phyloP scores from a whole-genome alignment of 495 filamentous ascomycete species.

The Aspergillus incahuasiensis region DNA sequence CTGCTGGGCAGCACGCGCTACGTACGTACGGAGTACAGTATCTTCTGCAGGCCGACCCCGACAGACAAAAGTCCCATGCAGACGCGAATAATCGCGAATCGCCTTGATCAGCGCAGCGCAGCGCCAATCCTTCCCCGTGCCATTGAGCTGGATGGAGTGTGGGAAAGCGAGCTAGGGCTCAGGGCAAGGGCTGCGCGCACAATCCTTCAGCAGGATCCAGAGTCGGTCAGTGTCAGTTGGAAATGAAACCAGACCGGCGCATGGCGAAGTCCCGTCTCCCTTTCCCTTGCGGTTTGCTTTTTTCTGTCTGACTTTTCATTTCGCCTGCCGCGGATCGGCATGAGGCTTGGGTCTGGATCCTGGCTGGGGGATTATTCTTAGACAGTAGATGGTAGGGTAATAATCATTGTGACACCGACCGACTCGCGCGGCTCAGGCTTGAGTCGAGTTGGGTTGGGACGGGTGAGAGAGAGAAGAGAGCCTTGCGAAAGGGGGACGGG shows the following conservation, averaged over 20 bases:
- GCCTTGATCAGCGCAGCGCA: not conserved
- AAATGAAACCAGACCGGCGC: not conserved
- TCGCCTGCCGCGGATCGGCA: conserved; percentile 17
- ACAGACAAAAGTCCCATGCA: conserved; percentile 11
- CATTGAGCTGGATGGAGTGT: not conserved
- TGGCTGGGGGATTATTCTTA: conserved; percentile 3
- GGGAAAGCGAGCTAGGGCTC: conserved; percentile 17
- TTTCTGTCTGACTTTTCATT: conserved; percentile 1
- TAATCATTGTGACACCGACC: not conserved
- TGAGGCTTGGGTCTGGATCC: conserved; percentile 7
- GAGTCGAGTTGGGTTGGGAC: not conserved
- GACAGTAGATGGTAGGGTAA: not conserved
- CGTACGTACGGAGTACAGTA: too few relatives aligned
- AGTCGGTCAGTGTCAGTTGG: too few relatives aligned
- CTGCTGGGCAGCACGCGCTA: too few relatives aligned
- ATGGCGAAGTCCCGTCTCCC: too few relatives aligned
- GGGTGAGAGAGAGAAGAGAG: not conserved
- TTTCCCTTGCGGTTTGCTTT: too few relatives aligned
- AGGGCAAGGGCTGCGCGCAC: conserved; percentile 23
- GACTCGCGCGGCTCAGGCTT: too few relatives aligned
- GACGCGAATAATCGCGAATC: not conserved
- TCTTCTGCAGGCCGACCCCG: too few relatives aligned
- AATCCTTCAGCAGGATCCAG: not conserved
- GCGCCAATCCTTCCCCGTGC: not conserved
- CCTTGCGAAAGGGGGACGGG: too few relatives aligned